Conservation (phyloP, 108 stramenopile species). For the Conticribra guillardii region DNA sequence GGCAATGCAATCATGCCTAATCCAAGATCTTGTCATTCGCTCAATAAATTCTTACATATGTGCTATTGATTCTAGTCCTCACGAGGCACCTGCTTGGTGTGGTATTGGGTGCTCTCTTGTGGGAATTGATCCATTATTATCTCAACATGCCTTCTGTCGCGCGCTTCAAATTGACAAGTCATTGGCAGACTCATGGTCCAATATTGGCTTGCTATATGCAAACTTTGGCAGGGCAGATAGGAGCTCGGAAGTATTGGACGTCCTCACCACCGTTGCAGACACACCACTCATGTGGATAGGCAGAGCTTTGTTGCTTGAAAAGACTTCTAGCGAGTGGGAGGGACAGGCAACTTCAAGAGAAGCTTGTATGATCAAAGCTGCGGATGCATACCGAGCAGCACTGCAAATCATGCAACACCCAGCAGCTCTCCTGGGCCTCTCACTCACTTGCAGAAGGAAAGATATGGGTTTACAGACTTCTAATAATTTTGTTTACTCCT, state of each 20-base stretch:
- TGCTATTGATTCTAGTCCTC: constrained; percentile 48
- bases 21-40: constrained; percentile 26
- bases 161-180: constrained; percentile 63
- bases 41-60: constrained; percentile 37
- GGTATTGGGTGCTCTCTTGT: constrained; percentile 68
- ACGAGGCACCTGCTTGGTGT: constrained; percentile 67
- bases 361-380: constrained; percentile 47
- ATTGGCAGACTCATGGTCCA: constrained; percentile 66
- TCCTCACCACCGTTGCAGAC: constrained; percentile 72
- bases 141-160: constrained; percentile 76
- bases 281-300: constrained; percentile 86
- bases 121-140: constrained; percentile 54
- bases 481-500: constrained; percentile 25
- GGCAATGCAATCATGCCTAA: constrained; percentile 30
- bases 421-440: constrained; percentile 60
- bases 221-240: constrained; percentile 32
- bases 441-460: constrained; percentile 47
- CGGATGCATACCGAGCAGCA: constrained; percentile 73
- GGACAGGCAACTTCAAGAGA: constrained; percentile 14
- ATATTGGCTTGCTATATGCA: constrained; percentile 70
- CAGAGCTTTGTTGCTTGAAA: constrained; percentile 69
- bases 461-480: neutral
- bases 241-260: constrained; percentile 55
- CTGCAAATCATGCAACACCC: constrained; percentile 65
- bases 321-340: constrained; percentile 41